phyloP scores from a whole-genome alignment of 2,329 filamentous ascomycete species.

The Aspergillus brunneoviolaceus region DNA sequence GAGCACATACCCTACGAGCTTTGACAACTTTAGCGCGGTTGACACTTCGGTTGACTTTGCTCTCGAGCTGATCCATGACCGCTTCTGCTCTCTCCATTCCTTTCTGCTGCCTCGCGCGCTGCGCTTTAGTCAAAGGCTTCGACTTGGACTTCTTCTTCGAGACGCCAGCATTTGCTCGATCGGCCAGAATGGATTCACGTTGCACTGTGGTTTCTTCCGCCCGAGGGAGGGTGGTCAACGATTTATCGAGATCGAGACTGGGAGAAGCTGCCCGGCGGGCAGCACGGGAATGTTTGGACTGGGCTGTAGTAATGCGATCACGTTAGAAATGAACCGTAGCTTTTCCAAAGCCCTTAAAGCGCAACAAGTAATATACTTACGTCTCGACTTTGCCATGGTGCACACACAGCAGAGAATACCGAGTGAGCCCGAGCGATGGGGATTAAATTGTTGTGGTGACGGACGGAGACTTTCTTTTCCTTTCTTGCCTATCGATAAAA shows the following conservation, averaged over 20 bases:
- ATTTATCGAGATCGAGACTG: slow-evolving; percentile 53
- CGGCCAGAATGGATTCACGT: slow-evolving; percentile 49
- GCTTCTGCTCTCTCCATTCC: slow-evolving; percentile 57
- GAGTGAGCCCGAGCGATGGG: slow-evolving; percentile 7
- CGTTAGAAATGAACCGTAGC: slow-evolving; percentile 11
- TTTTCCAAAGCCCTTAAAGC: background rate
- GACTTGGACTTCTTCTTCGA: slow-evolving; percentile 50
- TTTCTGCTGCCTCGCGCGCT: slow-evolving; percentile 55
- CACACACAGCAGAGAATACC: slow-evolving; percentile 17
- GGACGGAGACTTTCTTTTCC: slow-evolving; percentile 1
- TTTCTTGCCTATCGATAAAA: slow-evolving; percentile 36
- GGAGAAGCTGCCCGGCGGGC: slow-evolving; percentile 59
- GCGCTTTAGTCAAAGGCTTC: slow-evolving; percentile 53
- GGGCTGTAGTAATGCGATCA: slow-evolving; percentile 38
- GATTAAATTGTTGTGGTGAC: slow-evolving; percentile 31
- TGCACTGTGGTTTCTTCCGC: slow-evolving; percentile 39
- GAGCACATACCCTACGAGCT: slow-evolving; percentile 44
- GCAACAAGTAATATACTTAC: slow-evolving; percentile 21
- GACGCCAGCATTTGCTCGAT: slow-evolving; percentile 53
- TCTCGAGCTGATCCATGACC: slow-evolving; percentile 55
- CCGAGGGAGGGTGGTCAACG: slow-evolving; percentile 45
- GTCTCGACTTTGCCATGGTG: slow-evolving; percentile 42
- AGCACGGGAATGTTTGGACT: slow-evolving; percentile 58
- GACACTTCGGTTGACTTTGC: slow-evolving; percentile 56
- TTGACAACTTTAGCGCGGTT: slow-evolving; percentile 50